Evolutionary conservation across 495 filamentous ascomycete species (phyloP).

Genomic region (Podospora pseudocomata): DNA sequence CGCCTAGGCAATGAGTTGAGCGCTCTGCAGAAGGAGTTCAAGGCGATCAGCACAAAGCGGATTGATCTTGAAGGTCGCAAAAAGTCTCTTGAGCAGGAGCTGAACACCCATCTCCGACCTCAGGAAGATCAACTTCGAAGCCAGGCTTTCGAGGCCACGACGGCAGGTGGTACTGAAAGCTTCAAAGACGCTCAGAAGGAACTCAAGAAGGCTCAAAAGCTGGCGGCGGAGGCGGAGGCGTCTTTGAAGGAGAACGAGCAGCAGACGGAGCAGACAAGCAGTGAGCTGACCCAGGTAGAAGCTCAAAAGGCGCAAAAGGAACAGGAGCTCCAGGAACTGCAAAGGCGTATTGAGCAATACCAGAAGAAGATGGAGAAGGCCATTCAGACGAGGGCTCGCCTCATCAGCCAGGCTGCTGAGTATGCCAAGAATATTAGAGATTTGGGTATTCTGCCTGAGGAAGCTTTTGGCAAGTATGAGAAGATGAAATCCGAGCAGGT

Average conservation of each 20-base stretch:
- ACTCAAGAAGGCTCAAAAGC: constrained; percentile 68
- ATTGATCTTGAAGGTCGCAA: constrained; percentile 80
- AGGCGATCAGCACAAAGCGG: constrained; percentile 66
- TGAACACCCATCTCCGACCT: constrained; percentile 79
- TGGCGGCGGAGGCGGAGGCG: constrained; percentile 56
- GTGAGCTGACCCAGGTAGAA: constrained; percentile 57
- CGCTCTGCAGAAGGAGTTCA: constrained; percentile 67
- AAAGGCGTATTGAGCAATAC: constrained; percentile 75
- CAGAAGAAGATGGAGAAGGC: constrained; percentile 91
- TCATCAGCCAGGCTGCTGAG: constrained; percentile 72
- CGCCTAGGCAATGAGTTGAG: constrained; percentile 63
- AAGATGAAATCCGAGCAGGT: constrained; percentile 71
- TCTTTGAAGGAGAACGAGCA: constrained; percentile 70
- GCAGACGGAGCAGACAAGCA: constrained; percentile 62
- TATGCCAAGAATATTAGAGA: constrained; percentile 85
- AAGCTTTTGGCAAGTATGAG: constrained; percentile 88
- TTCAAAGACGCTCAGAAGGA: constrained; percentile 78
- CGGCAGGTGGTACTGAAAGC: constrained; percentile 57
- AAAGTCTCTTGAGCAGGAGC: constrained; percentile 70
- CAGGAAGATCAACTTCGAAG: constrained; percentile 82
- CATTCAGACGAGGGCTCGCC: constrained; percentile 76
- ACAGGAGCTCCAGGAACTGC: constrained; percentile 67
- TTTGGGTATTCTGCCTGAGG: constrained; percentile 88
- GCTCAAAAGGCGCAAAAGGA: constrained; percentile 63
- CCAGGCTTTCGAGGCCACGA: constrained; percentile 65